Conservation (phyloP, 2,329 filamentous ascomycete species). For the Atkinsonella hypoxylon region DNA sequence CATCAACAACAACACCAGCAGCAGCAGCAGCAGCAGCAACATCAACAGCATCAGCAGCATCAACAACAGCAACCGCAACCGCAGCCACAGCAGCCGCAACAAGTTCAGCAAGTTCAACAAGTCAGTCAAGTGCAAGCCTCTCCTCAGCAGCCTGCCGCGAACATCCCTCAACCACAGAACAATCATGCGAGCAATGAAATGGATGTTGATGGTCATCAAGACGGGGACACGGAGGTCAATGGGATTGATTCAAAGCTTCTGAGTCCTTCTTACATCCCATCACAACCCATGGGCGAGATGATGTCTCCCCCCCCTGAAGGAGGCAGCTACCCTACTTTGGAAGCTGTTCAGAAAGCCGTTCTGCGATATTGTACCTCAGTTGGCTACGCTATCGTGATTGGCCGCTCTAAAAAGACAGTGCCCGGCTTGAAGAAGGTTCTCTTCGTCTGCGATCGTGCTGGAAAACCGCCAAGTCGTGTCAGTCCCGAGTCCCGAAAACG, state of each 20-base stretch:
- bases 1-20: too few species aligned
- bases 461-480: constrained; percentile 49
- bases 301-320: constrained; percentile 54
- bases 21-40: constrained; percentile 10
- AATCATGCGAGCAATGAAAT: constrained; percentile 35
- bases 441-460: constrained; percentile 54
- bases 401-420: constrained; percentile 55
- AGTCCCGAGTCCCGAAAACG: constrained; percentile 52
- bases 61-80: background rate
- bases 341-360: constrained; percentile 52
- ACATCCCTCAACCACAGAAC: constrained; percentile 28
- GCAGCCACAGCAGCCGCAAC: constrained; percentile 14
- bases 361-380: constrained; percentile 54
- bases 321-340: constrained; percentile 50
- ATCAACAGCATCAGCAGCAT: constrained; percentile 14
- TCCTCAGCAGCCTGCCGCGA: constrained; percentile 21
- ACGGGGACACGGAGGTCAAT: constrained; percentile 32
- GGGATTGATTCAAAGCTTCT: constrained; percentile 35
- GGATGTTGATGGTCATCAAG: constrained; percentile 39
- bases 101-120: constrained; percentile 20
- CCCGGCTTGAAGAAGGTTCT: constrained; percentile 56
- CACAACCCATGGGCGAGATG: constrained; percentile 43
- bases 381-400: constrained; percentile 57
- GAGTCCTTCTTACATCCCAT: constrained; percentile 37
- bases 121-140: constrained; percentile 19